A percentile compares a stretch with the other conserved stretches of the same genome.
Evolutionary conservation across 345 rosid genomes (phyloP).

Genomic region (Ceriops tagal): DNA sequence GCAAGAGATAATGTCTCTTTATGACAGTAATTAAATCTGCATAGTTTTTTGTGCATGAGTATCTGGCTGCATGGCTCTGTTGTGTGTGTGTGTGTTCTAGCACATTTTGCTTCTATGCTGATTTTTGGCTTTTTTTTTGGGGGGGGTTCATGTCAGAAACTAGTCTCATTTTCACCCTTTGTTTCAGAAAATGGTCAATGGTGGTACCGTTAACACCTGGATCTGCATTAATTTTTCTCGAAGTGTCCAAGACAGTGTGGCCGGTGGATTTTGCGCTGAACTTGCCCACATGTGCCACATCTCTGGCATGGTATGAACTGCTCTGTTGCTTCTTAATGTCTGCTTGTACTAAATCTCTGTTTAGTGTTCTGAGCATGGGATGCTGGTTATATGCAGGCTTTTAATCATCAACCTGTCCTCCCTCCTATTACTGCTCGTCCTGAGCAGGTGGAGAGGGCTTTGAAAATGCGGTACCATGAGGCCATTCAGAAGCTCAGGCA

Average conservation of each 20-base stretch:
- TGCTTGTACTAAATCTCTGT: not conserved
- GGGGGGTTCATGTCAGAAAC: not conserved
- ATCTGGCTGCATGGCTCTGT: no score
- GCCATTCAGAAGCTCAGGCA: slow-evolving; percentile 61
- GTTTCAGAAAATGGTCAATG: slow-evolving; percentile 97
- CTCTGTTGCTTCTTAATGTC: not conserved
- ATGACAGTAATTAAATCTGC: no score
- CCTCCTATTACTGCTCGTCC: slow-evolving; percentile 68
- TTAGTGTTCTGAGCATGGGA: slow-evolving; percentile 8
- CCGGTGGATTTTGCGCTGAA: slow-evolving; percentile 75
- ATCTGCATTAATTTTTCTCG: slow-evolving; percentile 89
- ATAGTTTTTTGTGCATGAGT: no score
- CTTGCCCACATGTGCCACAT: slow-evolving; percentile 88
- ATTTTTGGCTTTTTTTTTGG: no score
- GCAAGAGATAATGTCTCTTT: no score
- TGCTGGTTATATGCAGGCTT: slow-evolving; percentile 44
- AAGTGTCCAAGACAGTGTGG: slow-evolving; percentile 65
- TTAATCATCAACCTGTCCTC: slow-evolving; percentile 73
- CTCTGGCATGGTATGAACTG: slow-evolving; percentile 82
- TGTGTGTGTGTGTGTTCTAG: no score
- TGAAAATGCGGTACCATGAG: slow-evolving; percentile 81
- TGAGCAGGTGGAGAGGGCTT: slow-evolving; percentile 80
- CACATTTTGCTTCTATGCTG: no score
- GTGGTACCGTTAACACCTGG: slow-evolving; percentile 88
- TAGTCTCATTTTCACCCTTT: not conserved